A percentile compares a stretch with the other conserved stretches of the same genome.
Conservation (phyloP, 2,329 filamentous ascomycete species). For the Pseudogymnoascus sp. region DNA sequence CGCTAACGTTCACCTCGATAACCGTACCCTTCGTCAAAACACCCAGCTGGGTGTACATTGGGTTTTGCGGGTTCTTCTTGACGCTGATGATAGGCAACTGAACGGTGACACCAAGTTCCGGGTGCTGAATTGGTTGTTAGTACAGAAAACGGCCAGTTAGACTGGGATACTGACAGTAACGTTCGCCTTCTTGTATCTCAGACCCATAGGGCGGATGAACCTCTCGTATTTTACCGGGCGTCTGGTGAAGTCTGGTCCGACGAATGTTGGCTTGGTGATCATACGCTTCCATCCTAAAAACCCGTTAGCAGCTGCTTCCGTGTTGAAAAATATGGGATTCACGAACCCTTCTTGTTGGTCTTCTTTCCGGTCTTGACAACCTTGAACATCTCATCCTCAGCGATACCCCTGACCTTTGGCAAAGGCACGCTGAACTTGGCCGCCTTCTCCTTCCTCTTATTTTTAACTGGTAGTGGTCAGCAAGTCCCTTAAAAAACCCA, state of each 20-base stretch:
- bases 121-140: slow-evolving; percentile 26
- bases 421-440: slow-evolving; percentile 84
- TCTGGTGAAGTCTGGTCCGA: slow-evolving; percentile 80
- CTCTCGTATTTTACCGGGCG: slow-evolving; percentile 67
- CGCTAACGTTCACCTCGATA: slow-evolving; percentile 83
- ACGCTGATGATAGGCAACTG: slow-evolving; percentile 59
- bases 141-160: neutral
- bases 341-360: slow-evolving; percentile 64
- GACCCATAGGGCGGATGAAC: slow-evolving; percentile 65
- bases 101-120: slow-evolving; percentile 73
- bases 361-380: slow-evolving; percentile 92
- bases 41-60: slow-evolving; percentile 81
- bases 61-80: slow-evolving; percentile 78
- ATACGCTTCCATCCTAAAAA: slow-evolving; percentile 29
- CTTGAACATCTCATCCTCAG: slow-evolving; percentile 93
- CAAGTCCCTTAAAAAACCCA: neutral
- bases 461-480: slow-evolving; percentile 53
- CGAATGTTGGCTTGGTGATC: slow-evolving; percentile 78
- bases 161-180: slow-evolving; percentile 46
- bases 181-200: slow-evolving; percentile 69
- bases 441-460: slow-evolving; percentile 84
- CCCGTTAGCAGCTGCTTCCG: neutral
- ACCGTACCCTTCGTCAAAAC: slow-evolving; percentile 75
- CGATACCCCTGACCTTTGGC: slow-evolving; percentile 85
- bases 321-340: neutral